Percentiles rank a stretch among this genome's conserved stretches.
Evolutionary conservation across 2,329 filamentous ascomycete species (phyloP).

Genomic region (Aspergillus puulaauensis): DNA sequence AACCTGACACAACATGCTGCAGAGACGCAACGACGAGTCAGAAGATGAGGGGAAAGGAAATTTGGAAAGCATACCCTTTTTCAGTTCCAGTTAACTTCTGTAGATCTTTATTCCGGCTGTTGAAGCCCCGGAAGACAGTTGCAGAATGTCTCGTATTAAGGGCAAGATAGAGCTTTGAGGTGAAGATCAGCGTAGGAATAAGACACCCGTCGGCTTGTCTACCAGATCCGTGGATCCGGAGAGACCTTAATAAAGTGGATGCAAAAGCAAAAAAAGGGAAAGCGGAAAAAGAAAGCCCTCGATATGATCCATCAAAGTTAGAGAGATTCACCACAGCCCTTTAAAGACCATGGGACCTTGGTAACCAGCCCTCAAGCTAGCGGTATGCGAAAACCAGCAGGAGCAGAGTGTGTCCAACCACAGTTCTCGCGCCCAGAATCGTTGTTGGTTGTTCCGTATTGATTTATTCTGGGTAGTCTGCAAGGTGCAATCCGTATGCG

Average conservation of each 20-base stretch:
- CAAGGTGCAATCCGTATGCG: not conserved
- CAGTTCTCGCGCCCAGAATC: not conserved
- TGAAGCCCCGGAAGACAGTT: not conserved
- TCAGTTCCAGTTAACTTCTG: not conserved
- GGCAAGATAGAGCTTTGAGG: not conserved
- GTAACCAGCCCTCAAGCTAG: not conserved
- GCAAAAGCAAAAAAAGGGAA: conserved; percentile 1
- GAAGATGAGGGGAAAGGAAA: not conserved
- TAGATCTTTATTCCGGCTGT: not conserved
- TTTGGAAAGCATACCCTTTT: not conserved
- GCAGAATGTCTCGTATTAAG: not conserved
- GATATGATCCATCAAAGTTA: not conserved
- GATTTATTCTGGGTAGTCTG: not conserved
- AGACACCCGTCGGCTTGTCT: not conserved
- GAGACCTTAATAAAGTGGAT: not conserved
- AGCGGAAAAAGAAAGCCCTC: not conserved
- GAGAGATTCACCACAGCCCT: not conserved
- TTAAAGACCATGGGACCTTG: not conserved
- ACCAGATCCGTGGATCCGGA: not conserved
- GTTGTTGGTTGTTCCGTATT: not conserved
- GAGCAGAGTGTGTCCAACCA: not conserved
- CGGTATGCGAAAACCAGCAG: not conserved
- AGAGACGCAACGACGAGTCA: not conserved
- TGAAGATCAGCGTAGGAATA: not conserved
- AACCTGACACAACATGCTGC: not conserved